Evolutionary conservation across 176 grass and related monocot species (phyloP).

Genomic region (Thalia dealbata): DNA sequence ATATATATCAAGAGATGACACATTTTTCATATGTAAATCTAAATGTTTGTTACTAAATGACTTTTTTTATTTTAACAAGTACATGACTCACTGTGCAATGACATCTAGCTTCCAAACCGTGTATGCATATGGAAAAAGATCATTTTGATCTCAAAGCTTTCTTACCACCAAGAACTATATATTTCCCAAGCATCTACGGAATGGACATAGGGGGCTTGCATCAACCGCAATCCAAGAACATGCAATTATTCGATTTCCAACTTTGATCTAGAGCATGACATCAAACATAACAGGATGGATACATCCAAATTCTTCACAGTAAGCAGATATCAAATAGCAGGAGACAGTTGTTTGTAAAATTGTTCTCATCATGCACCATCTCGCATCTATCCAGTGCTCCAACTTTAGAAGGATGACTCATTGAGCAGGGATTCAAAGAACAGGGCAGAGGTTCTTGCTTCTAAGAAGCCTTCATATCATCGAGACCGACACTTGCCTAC

Average conservation of each 20-base stretch:
- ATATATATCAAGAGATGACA: too few species aligned
- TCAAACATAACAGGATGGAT: background rate
- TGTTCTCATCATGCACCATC: background rate
- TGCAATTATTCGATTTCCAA: background rate
- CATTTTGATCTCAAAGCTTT: too few species aligned
- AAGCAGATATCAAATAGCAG: background rate
- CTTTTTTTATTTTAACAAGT: too few species aligned
- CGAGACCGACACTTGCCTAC: conserved; percentile 32
- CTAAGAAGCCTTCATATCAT: conserved; percentile 31
- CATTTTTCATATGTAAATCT: too few species aligned
- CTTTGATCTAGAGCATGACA: background rate
- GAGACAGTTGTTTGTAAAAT: background rate
- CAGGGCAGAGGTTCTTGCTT: background rate
- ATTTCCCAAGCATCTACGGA: too few species aligned
- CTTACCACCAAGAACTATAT: too few species aligned
- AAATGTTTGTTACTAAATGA: too few species aligned
- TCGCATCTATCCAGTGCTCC: background rate
- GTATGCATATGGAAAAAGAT: too few species aligned
- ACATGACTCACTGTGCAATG: too few species aligned
- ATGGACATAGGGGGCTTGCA: background rate
- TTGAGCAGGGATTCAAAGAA: background rate
- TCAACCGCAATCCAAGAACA: background rate
- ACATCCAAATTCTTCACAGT: background rate
- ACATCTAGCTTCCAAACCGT: too few species aligned
- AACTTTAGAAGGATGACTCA: background rate